A percentile compares a stretch with the other conserved stretches of the same genome.
These are phyloP conservation scores for Zea mays DNA, from an alignment of 176 grass and related monocot genomes.

Conservation along the genomic window DNA sequence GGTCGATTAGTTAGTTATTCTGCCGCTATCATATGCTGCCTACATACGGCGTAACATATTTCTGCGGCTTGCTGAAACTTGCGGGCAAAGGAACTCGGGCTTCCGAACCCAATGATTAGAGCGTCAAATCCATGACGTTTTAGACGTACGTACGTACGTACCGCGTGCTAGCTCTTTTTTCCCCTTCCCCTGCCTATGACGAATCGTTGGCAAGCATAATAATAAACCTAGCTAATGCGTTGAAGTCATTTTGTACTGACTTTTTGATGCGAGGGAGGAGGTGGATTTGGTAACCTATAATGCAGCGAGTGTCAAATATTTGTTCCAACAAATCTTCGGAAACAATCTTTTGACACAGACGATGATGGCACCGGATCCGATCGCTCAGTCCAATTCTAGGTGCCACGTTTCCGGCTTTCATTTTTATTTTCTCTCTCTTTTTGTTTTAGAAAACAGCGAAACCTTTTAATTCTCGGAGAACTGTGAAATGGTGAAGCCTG, in stretches of 20 bases:
- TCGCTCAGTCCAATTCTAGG: slow-evolving; percentile 13
- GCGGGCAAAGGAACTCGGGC: slow-evolving; percentile 27
- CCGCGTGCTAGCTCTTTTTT: not conserved
- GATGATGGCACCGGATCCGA: not conserved
- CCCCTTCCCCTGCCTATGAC: not conserved
- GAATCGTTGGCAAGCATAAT: slow-evolving; percentile 26
- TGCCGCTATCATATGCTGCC: slow-evolving; percentile 29
- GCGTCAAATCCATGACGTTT: slow-evolving; percentile 40
- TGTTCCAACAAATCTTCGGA: slow-evolving; percentile 43
- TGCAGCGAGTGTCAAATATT: slow-evolving; percentile 34
- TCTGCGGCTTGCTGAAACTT: slow-evolving; percentile 26
- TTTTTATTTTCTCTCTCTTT: not conserved
- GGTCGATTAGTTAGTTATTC: slow-evolving; percentile 50
- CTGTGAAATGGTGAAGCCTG: not conserved
- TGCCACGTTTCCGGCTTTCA: not conserved
- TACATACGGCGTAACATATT: not conserved
- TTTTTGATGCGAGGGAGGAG: slow-evolving; percentile 12
- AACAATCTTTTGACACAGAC: slow-evolving; percentile 29
- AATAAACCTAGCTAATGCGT: not conserved
- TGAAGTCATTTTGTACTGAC: slow-evolving; percentile 16
- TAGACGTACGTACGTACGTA: not conserved
- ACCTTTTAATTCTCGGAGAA: not conserved
- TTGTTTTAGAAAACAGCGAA: not conserved
- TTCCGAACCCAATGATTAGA: slow-evolving; percentile 31
- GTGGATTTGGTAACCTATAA: slow-evolving; percentile 47